These are phyloP conservation scores for Mallotus repandus DNA, from an alignment of 441 rosid genomes.

Conservation along the genomic window DNA sequence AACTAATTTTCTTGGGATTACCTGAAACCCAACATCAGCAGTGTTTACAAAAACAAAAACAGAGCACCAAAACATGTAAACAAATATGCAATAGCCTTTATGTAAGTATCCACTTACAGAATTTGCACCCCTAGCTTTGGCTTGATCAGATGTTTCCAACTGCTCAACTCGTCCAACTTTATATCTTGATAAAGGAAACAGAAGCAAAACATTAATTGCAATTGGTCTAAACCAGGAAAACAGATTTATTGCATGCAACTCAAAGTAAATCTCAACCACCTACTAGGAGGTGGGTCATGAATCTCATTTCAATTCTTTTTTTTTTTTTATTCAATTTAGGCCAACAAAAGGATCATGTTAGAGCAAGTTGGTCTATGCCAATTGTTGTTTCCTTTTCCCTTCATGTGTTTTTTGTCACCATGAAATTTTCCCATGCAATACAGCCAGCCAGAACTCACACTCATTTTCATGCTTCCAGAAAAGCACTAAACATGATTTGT, in stretches of 20 bases:
- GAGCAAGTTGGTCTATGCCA: background rate
- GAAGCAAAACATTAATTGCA: conserved; percentile 17
- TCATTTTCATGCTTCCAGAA: background rate
- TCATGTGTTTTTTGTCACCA: conserved; percentile 1
- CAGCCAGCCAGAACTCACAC: background rate
- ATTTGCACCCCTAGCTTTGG: conserved; percentile 78
- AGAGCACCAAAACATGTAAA: background rate
- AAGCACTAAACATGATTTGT: background rate
- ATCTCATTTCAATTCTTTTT: conserved; percentile 11
- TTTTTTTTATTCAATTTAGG: conserved; percentile 14
- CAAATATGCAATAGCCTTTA: background rate
- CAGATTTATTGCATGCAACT: background rate
- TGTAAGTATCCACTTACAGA: conserved; percentile 48
- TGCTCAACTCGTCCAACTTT: conserved; percentile 97
- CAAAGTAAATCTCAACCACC: background rate
- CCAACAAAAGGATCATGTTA: conserved; percentile 4
- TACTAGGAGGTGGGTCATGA: conserved; percentile 12
- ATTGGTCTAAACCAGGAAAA: conserved; percentile 12
- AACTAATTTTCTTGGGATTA: conserved; percentile 72
- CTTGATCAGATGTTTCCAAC: conserved; percentile 85
- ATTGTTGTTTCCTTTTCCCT: background rate
- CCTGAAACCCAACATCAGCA: conserved; percentile 45
- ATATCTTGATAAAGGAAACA: conserved; percentile 47
- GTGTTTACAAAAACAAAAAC: conserved; percentile 11
- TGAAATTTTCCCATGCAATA: background rate